A percentile compares a stretch with the other conserved stretches of the same genome.
Evolutionary conservation across 345 rosid genomes (phyloP).

Genomic region (Toxicodendron radicans): DNA sequence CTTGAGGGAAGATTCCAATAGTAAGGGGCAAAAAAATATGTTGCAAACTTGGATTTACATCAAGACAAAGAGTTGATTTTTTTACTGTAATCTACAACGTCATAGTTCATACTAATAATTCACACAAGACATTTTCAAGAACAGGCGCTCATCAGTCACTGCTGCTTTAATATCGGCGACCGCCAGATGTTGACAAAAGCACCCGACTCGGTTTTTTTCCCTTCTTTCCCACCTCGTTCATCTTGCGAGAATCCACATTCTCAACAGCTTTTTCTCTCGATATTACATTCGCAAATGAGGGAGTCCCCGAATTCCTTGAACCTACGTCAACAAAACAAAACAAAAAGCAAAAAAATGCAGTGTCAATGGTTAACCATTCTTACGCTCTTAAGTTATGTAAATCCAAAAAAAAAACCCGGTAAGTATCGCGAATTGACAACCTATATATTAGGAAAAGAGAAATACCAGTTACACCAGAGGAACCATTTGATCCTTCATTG

Average conservation of each 20-base stretch:
- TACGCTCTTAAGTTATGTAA: neutral
- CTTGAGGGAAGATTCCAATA: too few species aligned
- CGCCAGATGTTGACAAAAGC: constrained; percentile 81
- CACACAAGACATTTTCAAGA: neutral
- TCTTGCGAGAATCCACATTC: constrained; percentile 34
- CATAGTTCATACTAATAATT: neutral
- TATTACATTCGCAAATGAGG: constrained; percentile 79
- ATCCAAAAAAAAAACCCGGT: neutral
- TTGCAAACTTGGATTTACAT: neutral
- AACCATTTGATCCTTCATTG: constrained; percentile 35
- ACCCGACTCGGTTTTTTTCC: constrained; percentile 75
- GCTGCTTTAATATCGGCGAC: constrained; percentile 63
- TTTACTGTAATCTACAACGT: neutral
- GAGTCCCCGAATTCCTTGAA: constrained; percentile 45
- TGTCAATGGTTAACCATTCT: neutral
- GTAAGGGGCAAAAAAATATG: too few species aligned
- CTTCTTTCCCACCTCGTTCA: constrained; percentile 65
- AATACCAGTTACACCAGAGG: constrained; percentile 42
- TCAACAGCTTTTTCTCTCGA: constrained; percentile 50
- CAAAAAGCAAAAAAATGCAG: neutral
- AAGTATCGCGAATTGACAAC: neutral
- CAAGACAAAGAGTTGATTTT: neutral
- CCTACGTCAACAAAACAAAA: constrained; percentile 34
- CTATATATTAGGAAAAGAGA: neutral
- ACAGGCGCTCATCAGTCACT: neutral